Evolutionary conservation across 257 asterid genomes (phyloP).

Genomic region (Jacaranda copaia): DNA sequence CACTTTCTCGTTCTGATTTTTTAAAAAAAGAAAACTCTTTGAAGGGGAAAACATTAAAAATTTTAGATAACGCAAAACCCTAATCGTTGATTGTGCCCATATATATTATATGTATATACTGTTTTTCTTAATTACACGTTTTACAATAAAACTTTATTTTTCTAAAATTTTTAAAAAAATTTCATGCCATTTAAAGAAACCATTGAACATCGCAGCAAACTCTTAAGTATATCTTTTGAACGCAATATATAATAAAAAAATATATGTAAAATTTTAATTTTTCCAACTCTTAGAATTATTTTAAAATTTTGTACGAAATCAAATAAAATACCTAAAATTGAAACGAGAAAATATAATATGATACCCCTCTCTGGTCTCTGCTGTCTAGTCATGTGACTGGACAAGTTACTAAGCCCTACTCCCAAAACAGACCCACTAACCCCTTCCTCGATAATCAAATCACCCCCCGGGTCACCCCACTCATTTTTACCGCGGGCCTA

Average conservation of each 20-base stretch:
- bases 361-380: background rate
- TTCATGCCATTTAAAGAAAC: no score
- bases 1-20: no score
- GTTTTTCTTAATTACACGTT: no score
- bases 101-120: background rate
- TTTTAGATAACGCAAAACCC: slow-evolving; percentile 29
- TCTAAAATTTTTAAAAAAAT: no score
- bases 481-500: slow-evolving; percentile 42
- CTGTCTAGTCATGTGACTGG: slow-evolving; percentile 57
- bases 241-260: no score
- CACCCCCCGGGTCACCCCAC: slow-evolving; percentile 31
- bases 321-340: background rate
- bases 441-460: slow-evolving; percentile 68
- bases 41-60: background rate
- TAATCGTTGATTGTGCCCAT: slow-evolving; percentile 46
- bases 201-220: no score
- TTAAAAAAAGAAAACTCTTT: background rate
- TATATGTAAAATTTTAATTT: no score
- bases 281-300: no score
- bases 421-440: slow-evolving; percentile 80
- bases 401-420: slow-evolving; percentile 54
- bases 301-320: no score
- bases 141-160: no score
- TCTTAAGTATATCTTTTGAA: no score
- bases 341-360: no score